Percentiles rank a stretch among this genome's conserved stretches.
Conservation (phyloP, 352 stramenopile species). For the Phytopythium vexans region DNA sequence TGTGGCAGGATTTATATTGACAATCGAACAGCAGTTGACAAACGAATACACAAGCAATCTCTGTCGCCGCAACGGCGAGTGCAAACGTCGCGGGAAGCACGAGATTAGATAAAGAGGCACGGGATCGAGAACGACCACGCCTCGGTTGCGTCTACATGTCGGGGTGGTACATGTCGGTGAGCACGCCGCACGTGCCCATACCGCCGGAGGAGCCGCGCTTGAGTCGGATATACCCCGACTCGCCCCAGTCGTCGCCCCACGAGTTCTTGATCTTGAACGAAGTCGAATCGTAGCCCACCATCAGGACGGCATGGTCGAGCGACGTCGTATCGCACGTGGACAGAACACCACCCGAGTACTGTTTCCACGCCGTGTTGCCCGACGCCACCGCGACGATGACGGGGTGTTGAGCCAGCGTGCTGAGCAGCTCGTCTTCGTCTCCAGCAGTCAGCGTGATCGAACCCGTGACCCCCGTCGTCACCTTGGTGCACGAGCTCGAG, state of each 20-base stretch:
- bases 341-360: slow-evolving; percentile 94
- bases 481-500: slow-evolving; percentile 25
- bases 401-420: slow-evolving; percentile 90
- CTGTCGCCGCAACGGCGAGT: background rate
- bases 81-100: background rate
- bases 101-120: slow-evolving; percentile 7
- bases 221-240: slow-evolving; percentile 93
- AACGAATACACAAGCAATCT: background rate
- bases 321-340: slow-evolving; percentile 58
- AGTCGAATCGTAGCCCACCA: slow-evolving; percentile 91
- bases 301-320: slow-evolving; percentile 96
- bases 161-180: slow-evolving; percentile 51
- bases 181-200: slow-evolving; percentile 48
- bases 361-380: slow-evolving; percentile 93
- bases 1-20: no score
- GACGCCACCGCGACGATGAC: slow-evolving; percentile 94
- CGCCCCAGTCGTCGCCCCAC: slow-evolving; percentile 95
- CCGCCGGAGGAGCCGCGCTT: slow-evolving; percentile 57
- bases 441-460: slow-evolving; percentile 61
- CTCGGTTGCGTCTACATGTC: slow-evolving; percentile 19
- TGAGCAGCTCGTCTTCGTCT: slow-evolving; percentile 72
- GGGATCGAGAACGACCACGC: background rate
- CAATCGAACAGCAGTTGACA: no score
- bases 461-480: slow-evolving; percentile 28
- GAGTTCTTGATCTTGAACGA: slow-evolving; percentile 97